Base-by-base conservation (phyloP, 345 rosid species). In the Syzygium aromaticum region DNA sequence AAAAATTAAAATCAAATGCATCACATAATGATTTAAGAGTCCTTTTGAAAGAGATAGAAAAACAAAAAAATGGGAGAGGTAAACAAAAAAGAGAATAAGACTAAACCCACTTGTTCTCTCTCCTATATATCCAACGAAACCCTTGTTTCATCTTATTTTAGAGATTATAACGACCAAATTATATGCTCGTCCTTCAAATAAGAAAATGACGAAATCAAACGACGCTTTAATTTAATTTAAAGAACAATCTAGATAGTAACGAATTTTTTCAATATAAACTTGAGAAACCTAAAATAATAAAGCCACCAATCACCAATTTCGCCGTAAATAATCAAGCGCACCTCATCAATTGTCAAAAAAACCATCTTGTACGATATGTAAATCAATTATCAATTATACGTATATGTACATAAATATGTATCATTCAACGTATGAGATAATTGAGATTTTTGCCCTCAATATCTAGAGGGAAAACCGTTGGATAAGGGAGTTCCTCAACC, bases 141-240 rank as follows among this genome's bases (percentile, higher is more conserved):
- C 54, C 19, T 16, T 6, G 4, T 53, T 53, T 53, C 22, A 3
- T 53, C 54, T 53, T 17, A 53, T 53, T 17, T 16, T 15, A 1
- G 7, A 53, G 54, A 53, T 6, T 16, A 16, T 0, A 17, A 7
- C 19, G 1, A 53, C 3, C 22, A 53, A 16, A 53, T 53, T 53
- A 6, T 16, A 53, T 53, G 54, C 2, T 16, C 6, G 54, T 53
- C 21, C 21, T 6, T 53, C 21, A 1, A 16, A 17, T 53, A 53
- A 53, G 3, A 54, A 54, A 19, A 19, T 6, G 25, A 21, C 1
- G 21, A 19, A 17, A 54, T 8, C 8, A 54, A 54, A 54, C 3
- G 9, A 21, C 10, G 3, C 6, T 64, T 64, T 0, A 0, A 64
- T 64, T 64, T 0, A 0, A 64, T 7, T 64, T 0, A 23, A 16